A percentile compares a stretch with the other conserved stretches of the same genome.
Evolutionary conservation across 495 filamentous ascomycete species (phyloP).

Genomic region (Penicillium pulvis): DNA sequence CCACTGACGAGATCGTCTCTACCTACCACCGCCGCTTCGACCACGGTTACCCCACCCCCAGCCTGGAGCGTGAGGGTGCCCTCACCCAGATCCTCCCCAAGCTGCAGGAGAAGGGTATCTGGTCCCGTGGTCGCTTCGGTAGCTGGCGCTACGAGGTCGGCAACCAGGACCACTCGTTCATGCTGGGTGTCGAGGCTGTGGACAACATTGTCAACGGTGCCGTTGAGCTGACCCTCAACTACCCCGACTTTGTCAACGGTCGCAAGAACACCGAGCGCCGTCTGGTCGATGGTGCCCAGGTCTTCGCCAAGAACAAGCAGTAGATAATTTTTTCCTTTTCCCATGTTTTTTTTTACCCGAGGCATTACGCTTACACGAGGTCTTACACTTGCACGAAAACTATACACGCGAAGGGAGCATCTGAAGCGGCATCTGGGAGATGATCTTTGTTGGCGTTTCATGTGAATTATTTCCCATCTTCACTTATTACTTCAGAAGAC

Average conservation of each 20-base stretch:
- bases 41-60: constrained; percentile 96
- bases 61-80: constrained; percentile 92
- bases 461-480: constrained; percentile 29
- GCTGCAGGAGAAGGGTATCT: constrained; percentile 88
- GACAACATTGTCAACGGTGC: constrained; percentile 95
- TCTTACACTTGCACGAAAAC: constrained; percentile 27
- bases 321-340: constrained; percentile 30
- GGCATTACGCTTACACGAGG: constrained; percentile 25
- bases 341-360: constrained; percentile 14
- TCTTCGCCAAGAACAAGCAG: constrained; percentile 55
- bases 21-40: constrained; percentile 99
- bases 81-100: constrained; percentile 90
- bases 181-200: constrained; percentile 96
- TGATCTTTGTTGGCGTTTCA: constrained; percentile 37
- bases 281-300: constrained; percentile 74
- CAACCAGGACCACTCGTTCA: constrained; percentile 98
- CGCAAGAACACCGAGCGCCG: constrained; percentile 86
- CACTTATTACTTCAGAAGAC: constrained; percentile 23
- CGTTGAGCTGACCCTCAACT: constrained; percentile 95
- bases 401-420: constrained; percentile 31
- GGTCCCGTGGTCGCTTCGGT: constrained; percentile 95
- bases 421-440: constrained; percentile 38
- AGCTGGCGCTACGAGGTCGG: constrained; percentile 97
- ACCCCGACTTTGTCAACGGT: constrained; percentile 97
- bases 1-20: constrained; percentile 92